Evolutionary conservation across 108 stramenopile species (phyloP).

Genomic region (Skeletonema grethae): DNA sequence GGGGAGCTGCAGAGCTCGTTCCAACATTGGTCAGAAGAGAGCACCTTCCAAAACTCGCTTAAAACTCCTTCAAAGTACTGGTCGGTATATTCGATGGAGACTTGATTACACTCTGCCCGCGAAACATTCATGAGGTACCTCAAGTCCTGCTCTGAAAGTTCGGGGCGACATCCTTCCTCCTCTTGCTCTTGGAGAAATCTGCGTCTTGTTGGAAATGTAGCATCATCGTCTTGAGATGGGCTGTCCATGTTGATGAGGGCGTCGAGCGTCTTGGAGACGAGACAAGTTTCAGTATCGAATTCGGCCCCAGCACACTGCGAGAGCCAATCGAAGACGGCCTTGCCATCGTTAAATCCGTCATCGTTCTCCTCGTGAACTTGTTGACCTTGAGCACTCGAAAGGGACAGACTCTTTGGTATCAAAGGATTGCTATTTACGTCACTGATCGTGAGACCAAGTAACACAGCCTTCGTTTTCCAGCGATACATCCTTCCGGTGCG

Average conservation of each 20-base stretch:
- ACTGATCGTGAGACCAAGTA: slow-evolving; percentile 9
- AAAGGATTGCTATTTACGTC: slow-evolving; percentile 6
- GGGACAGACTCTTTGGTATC: slow-evolving; percentile 3
- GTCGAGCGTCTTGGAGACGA: slow-evolving; percentile 17
- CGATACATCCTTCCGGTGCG: not conserved
- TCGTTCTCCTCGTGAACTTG: not conserved
- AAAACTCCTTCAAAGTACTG: not conserved
- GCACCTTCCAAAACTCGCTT: not conserved
- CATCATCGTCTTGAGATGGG: not conserved
- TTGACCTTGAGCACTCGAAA: not conserved
- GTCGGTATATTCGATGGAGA: not conserved
- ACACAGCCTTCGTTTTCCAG: slow-evolving; percentile 8
- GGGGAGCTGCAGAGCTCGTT: not conserved
- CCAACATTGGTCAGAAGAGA: not conserved
- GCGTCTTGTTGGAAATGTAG: not conserved
- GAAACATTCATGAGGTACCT: not conserved
- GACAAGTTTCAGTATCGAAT: slow-evolving; percentile 25
- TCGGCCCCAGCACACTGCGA: slow-evolving; percentile 15
- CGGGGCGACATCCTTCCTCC: not conserved
- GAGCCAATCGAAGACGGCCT: slow-evolving; percentile 16
- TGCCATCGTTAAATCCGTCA: slow-evolving; percentile 11
- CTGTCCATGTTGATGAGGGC: slow-evolving; percentile 10
- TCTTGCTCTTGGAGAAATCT: not conserved
- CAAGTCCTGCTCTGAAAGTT: not conserved
- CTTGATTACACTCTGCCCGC: not conserved